These are phyloP conservation scores for Phoma sp. DNA, from an alignment of 2,329 filamentous ascomycete genomes.

Conservation along the genomic window DNA sequence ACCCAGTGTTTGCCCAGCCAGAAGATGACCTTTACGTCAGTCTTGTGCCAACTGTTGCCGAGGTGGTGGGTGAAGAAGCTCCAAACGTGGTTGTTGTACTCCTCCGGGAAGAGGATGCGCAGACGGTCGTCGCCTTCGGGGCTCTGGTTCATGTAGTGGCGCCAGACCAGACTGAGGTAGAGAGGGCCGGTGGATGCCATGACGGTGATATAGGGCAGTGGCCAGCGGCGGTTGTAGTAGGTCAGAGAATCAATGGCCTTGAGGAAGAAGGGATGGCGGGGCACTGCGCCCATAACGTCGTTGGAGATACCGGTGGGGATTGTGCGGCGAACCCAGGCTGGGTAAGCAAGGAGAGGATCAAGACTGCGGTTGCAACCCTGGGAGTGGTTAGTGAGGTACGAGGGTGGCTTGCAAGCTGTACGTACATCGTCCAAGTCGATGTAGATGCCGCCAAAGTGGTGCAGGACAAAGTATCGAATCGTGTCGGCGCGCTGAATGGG, in stretches of 20 bases:
- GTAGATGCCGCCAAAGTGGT: slow-evolving; percentile 80
- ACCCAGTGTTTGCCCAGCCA: slow-evolving; percentile 66
- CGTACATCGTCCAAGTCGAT: slow-evolving; percentile 76
- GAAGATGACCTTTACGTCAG: slow-evolving; percentile 69
- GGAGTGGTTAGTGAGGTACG: slow-evolving; percentile 9
- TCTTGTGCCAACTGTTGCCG: slow-evolving; percentile 70
- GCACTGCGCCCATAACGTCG: slow-evolving; percentile 77
- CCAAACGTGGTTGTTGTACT: slow-evolving; percentile 72
- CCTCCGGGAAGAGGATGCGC: slow-evolving; percentile 71
- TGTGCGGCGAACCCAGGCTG: slow-evolving; percentile 74
- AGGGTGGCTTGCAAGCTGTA: slow-evolving; percentile 1
- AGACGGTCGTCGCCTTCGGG: slow-evolving; percentile 61
- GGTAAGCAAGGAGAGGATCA: slow-evolving; percentile 72
- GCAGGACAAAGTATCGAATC: slow-evolving; percentile 79
- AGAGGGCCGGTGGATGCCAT: slow-evolving; percentile 81
- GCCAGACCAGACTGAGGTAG: slow-evolving; percentile 77
- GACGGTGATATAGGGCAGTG: slow-evolving; percentile 75
- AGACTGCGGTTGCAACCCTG: slow-evolving; percentile 72
- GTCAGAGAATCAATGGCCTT: slow-evolving; percentile 71
- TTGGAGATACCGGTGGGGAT: slow-evolving; percentile 80
- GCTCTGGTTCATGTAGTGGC: slow-evolving; percentile 69
- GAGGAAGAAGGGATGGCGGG: slow-evolving; percentile 76
- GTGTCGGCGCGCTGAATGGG: slow-evolving; percentile 80
- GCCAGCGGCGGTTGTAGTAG: slow-evolving; percentile 72
- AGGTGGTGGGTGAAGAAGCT: slow-evolving; percentile 74